Evolutionary conservation across 345 rosid genomes (phyloP), one percentile per base, ranked within the genome.

Genomic region (Aethionema arabicum): DNA sequence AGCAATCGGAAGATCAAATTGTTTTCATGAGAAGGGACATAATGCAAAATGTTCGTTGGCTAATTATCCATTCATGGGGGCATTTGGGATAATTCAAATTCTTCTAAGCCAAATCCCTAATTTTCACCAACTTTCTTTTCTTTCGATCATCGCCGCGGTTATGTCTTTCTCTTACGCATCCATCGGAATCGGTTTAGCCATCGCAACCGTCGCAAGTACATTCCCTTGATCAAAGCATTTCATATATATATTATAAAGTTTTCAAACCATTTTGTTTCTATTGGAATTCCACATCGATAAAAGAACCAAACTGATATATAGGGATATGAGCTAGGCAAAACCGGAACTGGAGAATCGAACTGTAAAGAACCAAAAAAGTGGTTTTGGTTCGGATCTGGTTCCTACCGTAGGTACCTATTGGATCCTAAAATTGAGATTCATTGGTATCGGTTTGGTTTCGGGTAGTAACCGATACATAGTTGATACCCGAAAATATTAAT

Each of bases 151-250:
- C 6, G 97, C 96, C 0, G 91, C 97, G 4, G 40, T 92, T 16
- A 92, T 92, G 98, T 92, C 97, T 36, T 89, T 92, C 35, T 74
- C 93, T 59, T 92, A 92, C 66, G 71, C 97, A 2, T 62, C 81
- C 16, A 87, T 89, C 1, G 97, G 98, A 12, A 75, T 89, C 8
- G 93, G 91, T 5, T 83, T 92, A 35, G 78, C 96, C 78, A 66
- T 92, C 6, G 90, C 91, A 32, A 56, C 60, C 11, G 72, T 72
- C 0, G 68, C 72, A 43, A 74, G 81, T 72, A 74, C 7, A 21
- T 2, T 35, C n/a, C 12, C 13, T 65, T 5, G 6, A 47, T 40
- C 27, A 21, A 21, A 21, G 4, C 44, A 40, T 40, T 6, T 40
- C 8, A 40, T 4, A n/a, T n/a, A n/a, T n/a, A n/a, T n/a, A 6